Percentiles rank a stretch among this genome's conserved stretches.
These are phyloP conservation scores for Clarireedia hainanense DNA, from an alignment of 2,329 filamentous ascomycete genomes.

Conservation along the genomic window DNA sequence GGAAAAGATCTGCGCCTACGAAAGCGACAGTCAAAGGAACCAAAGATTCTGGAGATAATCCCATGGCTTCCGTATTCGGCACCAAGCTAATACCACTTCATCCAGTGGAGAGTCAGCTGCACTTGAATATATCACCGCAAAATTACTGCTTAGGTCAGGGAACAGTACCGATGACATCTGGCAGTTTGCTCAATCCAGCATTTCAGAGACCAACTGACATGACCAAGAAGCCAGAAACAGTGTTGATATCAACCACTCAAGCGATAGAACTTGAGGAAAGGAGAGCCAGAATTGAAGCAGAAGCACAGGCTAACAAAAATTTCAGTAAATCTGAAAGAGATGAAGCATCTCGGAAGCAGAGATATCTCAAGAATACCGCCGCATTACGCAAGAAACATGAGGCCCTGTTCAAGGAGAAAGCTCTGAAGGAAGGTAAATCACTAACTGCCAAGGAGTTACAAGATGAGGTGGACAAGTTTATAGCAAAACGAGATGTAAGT, in stretches of 20 bases:
- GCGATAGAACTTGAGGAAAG: neutral
- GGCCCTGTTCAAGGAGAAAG: neutral
- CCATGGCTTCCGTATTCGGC: neutral
- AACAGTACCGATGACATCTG: no score
- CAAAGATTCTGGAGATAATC: neutral
- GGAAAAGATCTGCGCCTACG: neutral
- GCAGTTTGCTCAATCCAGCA: no score
- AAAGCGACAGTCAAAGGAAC: no score
- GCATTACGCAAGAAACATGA: neutral
- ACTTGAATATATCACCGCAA: no score
- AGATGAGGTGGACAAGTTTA: neutral
- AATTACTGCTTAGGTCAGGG: no score
- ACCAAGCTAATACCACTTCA: neutral
- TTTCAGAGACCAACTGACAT: no score
- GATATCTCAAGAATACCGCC: neutral
- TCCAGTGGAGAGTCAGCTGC: no score
- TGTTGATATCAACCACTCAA: slow-evolving; percentile 1
- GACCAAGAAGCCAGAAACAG: neutral
- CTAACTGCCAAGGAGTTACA: neutral
- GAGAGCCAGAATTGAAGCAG: neutral
- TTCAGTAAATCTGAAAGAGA: neutral
- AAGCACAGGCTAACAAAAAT: neutral
- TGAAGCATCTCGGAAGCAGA: neutral
- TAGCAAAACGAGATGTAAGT: slow-evolving; percentile 11
- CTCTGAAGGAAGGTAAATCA: neutral